phyloP scores from a whole-genome alignment of 306 rosid genomes.

The Fragaria vesca region DNA sequence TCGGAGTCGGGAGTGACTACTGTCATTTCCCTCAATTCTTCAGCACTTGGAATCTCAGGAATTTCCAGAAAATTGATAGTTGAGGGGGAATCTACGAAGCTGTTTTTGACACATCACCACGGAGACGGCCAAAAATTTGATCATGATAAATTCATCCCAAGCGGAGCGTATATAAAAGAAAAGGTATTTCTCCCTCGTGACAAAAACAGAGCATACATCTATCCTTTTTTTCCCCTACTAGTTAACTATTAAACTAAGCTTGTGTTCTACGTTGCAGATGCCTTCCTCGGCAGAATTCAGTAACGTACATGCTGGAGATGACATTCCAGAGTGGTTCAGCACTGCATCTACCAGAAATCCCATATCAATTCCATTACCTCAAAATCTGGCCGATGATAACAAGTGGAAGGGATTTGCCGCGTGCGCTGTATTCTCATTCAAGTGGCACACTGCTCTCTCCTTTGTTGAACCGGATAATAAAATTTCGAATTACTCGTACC shows the following conservation, averaged over 20 bases:
- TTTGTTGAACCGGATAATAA: neutral
- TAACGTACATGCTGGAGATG: neutral
- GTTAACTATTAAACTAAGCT: too few species aligned
- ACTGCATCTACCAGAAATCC: neutral
- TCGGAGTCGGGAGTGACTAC: neutral
- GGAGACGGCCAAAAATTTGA: too few species aligned
- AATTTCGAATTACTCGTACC: neutral
- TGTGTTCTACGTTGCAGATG: neutral
- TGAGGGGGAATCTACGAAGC: too few species aligned
- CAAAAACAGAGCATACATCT: neutral
- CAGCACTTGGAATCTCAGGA: neutral
- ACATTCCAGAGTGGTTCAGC: slow-evolving; percentile 6
- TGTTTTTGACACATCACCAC: too few species aligned
- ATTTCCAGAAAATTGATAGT: too few species aligned
- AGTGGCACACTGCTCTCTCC: neutral
- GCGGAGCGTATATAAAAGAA: too few species aligned
- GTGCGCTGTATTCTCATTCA: slow-evolving; percentile 10
- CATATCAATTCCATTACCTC: neutral
- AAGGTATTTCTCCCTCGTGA: too few species aligned
- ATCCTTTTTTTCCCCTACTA: too few species aligned
- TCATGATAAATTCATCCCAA: too few species aligned
- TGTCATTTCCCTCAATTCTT: neutral
- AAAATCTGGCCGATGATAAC: neutral
- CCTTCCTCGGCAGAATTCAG: too few species aligned
- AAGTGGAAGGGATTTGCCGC: slow-evolving; percentile 2